Evolutionary conservation across 192 early-diverging fungal genomes (phyloP), one percentile per base, ranked within the genome.

Genomic region (Radiomyces spectabilis): DNA sequence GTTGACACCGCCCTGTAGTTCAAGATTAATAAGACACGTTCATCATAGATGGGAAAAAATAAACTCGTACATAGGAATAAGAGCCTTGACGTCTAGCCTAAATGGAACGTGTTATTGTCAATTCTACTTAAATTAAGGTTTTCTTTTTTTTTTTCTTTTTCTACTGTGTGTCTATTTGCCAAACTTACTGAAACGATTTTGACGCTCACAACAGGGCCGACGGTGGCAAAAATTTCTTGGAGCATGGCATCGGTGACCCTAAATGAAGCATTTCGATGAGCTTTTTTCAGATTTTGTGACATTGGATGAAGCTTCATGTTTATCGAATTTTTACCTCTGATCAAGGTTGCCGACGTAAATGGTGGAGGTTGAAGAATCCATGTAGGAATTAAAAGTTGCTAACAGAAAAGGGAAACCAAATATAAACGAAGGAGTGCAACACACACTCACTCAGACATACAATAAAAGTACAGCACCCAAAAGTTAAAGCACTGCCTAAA

Each of bases 291-390:
- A n/a, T n/a, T n/a, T n/a, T n/a, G n/a, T n/a, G n/a, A n/a, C n/a
- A n/a, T n/a, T n/a, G n/a, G n/a, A n/a, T n/a, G n/a, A n/a, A n/a
- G n/a, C n/a, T n/a, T n/a, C n/a, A n/a, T n/a, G n/a, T n/a, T n/a
- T n/a, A n/a, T n/a, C n/a, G n/a, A n/a, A n/a, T n/a, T n/a, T 39
- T 49, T 39, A 66, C 64, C 80, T 80, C 49, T 81, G 82, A 74
- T 93, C 90, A 56, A 93, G 76, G 64, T 91, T 93, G 16, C 88
- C 89, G 27, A 92, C 90, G 60, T 93, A 95, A 34, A 91, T 76
- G 19, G 80, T 80, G 68, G 71, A 80, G 24, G 75, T 65, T 50
- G 63, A 68, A n/a, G n/a, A n/a, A n/a, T n/a, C n/a, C n/a, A n/a
- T n/a, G n/a, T n/a, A n/a, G n/a, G n/a, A n/a, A n/a, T n/a, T n/a